These are phyloP conservation scores for Durusdinium trenchii DNA, from an alignment of 73 alveolate species.

Conservation along the genomic window DNA sequence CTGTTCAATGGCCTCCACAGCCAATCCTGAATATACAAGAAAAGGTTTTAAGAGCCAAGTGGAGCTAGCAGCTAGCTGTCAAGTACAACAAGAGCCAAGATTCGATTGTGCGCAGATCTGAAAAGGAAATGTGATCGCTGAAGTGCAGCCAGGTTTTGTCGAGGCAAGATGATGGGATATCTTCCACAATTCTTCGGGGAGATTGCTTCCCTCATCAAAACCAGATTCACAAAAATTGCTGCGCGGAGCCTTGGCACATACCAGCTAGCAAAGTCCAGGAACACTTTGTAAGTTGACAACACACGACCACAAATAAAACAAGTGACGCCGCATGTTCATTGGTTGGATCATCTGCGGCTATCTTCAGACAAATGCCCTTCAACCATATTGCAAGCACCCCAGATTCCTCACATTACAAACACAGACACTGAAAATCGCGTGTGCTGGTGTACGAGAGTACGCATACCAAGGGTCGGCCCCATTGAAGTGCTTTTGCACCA, in stretches of 20 bases:
- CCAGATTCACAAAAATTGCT: constrained; percentile 1
- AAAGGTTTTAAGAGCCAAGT: no score
- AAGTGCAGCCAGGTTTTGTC: background rate
- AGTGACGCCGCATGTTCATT: background rate
- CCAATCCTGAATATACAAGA: background rate
- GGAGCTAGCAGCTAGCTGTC: background rate
- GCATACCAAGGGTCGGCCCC: constrained; percentile 8
- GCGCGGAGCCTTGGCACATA: constrained; percentile 33
- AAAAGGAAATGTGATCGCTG: constrained; percentile 5
- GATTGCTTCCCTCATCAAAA: background rate
- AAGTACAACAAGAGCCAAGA: background rate
- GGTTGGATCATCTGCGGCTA: background rate
- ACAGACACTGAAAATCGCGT: background rate
- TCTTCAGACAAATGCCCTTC: background rate
- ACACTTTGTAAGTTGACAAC: no score
- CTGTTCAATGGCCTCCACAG: background rate
- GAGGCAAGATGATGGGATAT: background rate
- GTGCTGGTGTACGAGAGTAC: no score
- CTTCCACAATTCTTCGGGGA: background rate
- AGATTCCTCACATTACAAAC: background rate
- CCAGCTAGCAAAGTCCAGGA: background rate
- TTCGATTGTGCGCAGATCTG: constrained; percentile 8
- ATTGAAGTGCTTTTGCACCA: constrained; percentile 44
- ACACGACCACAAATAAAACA: background rate
- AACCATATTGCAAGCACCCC: constrained; percentile 41